Evolutionary conservation across 495 filamentous ascomycete genomes (phyloP), one percentile per base, ranked within the genome.

Genomic region (Aspergillus ostianus): DNA sequence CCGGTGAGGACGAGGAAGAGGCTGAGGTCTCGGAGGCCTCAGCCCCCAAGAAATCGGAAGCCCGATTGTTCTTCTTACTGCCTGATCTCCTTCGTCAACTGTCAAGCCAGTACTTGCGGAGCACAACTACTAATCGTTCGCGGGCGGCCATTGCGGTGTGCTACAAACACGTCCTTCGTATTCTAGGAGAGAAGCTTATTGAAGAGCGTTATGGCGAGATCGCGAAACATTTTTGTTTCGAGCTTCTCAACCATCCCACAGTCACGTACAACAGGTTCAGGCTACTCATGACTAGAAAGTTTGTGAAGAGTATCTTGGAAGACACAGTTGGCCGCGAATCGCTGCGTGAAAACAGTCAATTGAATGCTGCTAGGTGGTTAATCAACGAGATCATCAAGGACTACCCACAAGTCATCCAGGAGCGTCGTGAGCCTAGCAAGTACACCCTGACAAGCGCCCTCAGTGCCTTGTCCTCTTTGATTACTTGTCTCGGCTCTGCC

Each of bases 341-440:
- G 54, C 83, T 99, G 4, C 90, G 92, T 3, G 94, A 98, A 68
- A 87, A 90, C 23, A 93, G 91, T 6, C 92, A 95, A 61, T 78
- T 90, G 51, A 86, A 85, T 64, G 92, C 91, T 30, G 90, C 92
- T 6, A 91, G 85, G 61, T 85, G 83, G 61, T 75, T 99, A 51
- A 83, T 97, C 65, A 97, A 96, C 68, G 86, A 90, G 59, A 80
- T 96, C 48, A 82, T 98, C 47, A 98, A 95, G 71, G 94, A 98
- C 66, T 98, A 94, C 53, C 95, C 94, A 2, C 91, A 96, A 68
- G 90, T 89, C 13, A 76, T 98, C 51, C 95, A 96, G 70, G 94
- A 99, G 65, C 85, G 89, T 50, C 85, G 91, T 0, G 93, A 97
- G 64, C 94, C 95, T 19, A 87, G 82, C 56, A 99, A 99, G 67